A percentile compares a stretch with the other conserved stretches of the same genome.
phyloP scores from a whole-genome alignment of 768 basidiomycete species.

The Stropharia rugosoannulata region DNA sequence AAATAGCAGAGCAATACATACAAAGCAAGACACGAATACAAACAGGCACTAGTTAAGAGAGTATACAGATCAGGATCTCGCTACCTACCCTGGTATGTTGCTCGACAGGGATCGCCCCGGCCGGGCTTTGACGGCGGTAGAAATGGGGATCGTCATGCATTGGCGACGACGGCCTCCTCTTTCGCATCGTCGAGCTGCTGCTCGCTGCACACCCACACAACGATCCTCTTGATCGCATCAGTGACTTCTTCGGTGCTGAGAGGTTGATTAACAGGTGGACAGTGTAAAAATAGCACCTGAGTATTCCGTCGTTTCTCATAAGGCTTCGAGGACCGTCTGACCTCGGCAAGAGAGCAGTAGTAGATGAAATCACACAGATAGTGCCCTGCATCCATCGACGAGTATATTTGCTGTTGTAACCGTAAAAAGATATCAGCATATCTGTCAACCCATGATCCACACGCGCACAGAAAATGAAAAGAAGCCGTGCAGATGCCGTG shows the following conservation, averaged over 20 bases:
- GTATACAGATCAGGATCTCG: background rate
- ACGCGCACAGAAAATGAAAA: background rate
- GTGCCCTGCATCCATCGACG: constrained; percentile 75
- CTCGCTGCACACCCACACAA: constrained; percentile 58
- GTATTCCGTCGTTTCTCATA: constrained; percentile 40
- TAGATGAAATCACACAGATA: constrained; percentile 78
- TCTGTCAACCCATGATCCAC: too few species aligned
- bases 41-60: too few species aligned
- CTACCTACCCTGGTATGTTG: background rate
- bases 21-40: too few species aligned
- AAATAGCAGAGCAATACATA: too few species aligned
- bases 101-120: background rate
- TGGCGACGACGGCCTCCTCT: constrained; percentile 18
- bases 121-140: background rate
- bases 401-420: constrained; percentile 55
- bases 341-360: constrained; percentile 74
- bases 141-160: background rate
- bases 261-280: constrained; percentile 66
- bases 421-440: constrained; percentile 3
- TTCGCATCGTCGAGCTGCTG: constrained; percentile 31
- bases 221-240: constrained; percentile 58
- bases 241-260: constrained; percentile 66
- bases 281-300: constrained; percentile 69
- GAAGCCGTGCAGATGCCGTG: background rate
- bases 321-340: constrained; percentile 46